A percentile compares a stretch with the other conserved stretches of the same genome.
phyloP scores from a whole-genome alignment of 768 basidiomycete species.

The Pleurotus sapidus region DNA sequence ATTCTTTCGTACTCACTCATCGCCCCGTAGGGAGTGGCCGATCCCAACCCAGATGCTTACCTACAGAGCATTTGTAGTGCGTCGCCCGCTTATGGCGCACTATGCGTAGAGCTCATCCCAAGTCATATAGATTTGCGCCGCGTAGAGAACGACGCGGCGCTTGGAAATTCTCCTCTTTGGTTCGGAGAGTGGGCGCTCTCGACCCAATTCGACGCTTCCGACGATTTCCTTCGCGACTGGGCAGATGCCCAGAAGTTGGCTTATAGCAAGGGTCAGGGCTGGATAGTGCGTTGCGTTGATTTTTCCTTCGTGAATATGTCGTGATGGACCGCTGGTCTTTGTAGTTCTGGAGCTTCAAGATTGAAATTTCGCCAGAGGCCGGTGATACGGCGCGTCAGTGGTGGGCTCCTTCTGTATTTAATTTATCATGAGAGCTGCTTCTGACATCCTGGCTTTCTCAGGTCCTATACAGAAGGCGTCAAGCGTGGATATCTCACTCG shows the following conservation, averaged over 20 bases:
- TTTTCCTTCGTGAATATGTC: neutral
- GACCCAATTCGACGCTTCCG: slow-evolving; percentile 52
- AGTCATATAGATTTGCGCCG: slow-evolving; percentile 52
- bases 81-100: slow-evolving; percentile 16
- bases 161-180: slow-evolving; percentile 46
- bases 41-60: slow-evolving; percentile 61
- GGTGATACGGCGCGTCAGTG: slow-evolving; percentile 61
- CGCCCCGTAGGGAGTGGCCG: slow-evolving; percentile 60
- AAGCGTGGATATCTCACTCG: slow-evolving; percentile 56
- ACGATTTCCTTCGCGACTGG: slow-evolving; percentile 52
- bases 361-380: slow-evolving; percentile 51
- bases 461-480: slow-evolving; percentile 71
- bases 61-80: slow-evolving; percentile 67
- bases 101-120: neutral
- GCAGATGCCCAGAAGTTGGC: slow-evolving; percentile 62
- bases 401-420: slow-evolving; percentile 30
- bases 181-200: slow-evolving; percentile 61
- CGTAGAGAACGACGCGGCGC: slow-evolving; percentile 41
- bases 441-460: slow-evolving; percentile 20
- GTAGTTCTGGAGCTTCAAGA: slow-evolving; percentile 75
- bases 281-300: slow-evolving; percentile 42
- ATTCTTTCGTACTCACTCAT: neutral
- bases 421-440: neutral
- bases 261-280: slow-evolving; percentile 50
- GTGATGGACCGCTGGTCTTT: neutral